phyloP scores from a whole-genome alignment of 164 flowering plant genomes.

The Magnolia kwangsiensis region DNA sequence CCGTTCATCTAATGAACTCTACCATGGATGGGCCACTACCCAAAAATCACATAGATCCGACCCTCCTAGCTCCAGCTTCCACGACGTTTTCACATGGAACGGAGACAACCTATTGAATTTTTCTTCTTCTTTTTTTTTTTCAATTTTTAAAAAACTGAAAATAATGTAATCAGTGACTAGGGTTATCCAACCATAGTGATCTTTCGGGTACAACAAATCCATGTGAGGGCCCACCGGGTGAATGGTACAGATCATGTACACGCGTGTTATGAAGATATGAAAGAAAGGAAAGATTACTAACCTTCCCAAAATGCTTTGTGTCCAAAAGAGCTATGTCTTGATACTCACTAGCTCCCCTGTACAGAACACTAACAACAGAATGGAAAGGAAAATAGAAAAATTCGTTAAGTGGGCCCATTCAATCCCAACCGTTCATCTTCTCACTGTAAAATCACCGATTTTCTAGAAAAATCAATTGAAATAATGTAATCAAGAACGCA shows the following conservation, averaged over 20 bases:
- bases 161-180: not conserved
- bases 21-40: not conserved
- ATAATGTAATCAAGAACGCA: too few species aligned
- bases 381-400: not conserved
- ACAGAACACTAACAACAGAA: slow-evolving; percentile 42
- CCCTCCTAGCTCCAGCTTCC: not conserved
- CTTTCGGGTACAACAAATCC: not conserved
- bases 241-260: not conserved
- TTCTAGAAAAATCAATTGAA: too few species aligned
- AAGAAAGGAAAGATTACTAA: slow-evolving; percentile 5
- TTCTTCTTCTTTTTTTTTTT: too few species aligned
- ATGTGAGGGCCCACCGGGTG: not conserved
- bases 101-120: not conserved
- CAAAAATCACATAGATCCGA: not conserved
- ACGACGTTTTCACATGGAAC: not conserved
- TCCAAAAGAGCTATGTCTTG: slow-evolving; percentile 82
- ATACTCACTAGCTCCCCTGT: slow-evolving; percentile 53
- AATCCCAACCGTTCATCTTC: too few species aligned
- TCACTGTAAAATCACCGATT: too few species aligned
- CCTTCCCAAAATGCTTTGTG: slow-evolving; percentile 87
- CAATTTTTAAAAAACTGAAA: not conserved
- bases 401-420: not conserved
- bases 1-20: not conserved
- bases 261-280: not conserved
- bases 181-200: not conserved